A percentile compares a stretch with the other conserved stretches of the same genome.
Evolutionary conservation across 768 basidiomycete species (phyloP).

Genomic region (Lentinus tigrinus): DNA sequence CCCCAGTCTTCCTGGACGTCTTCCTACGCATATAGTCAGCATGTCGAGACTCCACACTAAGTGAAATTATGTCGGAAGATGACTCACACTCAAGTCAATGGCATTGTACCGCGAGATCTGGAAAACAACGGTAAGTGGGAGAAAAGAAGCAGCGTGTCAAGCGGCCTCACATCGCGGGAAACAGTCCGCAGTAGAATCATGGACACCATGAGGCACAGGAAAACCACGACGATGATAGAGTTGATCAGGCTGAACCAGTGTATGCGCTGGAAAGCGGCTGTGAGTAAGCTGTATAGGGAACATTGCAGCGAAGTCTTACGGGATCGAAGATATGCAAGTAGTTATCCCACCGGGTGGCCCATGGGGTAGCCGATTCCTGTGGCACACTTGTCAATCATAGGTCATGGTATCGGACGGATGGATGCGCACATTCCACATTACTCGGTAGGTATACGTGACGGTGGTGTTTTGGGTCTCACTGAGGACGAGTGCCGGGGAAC

Average conservation of each 20-base stretch:
- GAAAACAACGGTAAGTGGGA: background rate
- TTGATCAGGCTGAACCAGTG: constrained; percentile 97
- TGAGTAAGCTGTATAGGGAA: background rate
- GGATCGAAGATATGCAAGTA: constrained; percentile 94
- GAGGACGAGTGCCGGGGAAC: constrained; percentile 51
- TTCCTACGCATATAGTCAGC: constrained; percentile 49
- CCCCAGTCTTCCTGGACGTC: constrained; percentile 98
- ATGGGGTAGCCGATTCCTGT: constrained; percentile 82
- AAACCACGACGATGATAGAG: constrained; percentile 85
- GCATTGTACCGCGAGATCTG: constrained; percentile 94
- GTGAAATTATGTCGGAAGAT: background rate
- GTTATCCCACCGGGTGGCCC: constrained; percentile 96
- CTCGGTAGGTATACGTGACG: constrained; percentile 83
- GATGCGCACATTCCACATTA: constrained; percentile 76
- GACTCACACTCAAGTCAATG: constrained; percentile 79
- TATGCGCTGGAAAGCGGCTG: constrained; percentile 46
- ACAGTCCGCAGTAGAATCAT: constrained; percentile 88
- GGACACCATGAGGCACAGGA: constrained; percentile 91
- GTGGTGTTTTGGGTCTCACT: constrained; percentile 58
- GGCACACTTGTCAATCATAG: background rate
- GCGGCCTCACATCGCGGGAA: constrained; percentile 71
- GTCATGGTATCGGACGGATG: background rate
- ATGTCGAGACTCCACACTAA: no score
- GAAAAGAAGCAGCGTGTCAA: background rate
- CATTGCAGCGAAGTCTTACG: constrained; percentile 7